Evolutionary conservation across 148 eudicot genomes (phyloP).

Genomic region (Drosera capensis): DNA sequence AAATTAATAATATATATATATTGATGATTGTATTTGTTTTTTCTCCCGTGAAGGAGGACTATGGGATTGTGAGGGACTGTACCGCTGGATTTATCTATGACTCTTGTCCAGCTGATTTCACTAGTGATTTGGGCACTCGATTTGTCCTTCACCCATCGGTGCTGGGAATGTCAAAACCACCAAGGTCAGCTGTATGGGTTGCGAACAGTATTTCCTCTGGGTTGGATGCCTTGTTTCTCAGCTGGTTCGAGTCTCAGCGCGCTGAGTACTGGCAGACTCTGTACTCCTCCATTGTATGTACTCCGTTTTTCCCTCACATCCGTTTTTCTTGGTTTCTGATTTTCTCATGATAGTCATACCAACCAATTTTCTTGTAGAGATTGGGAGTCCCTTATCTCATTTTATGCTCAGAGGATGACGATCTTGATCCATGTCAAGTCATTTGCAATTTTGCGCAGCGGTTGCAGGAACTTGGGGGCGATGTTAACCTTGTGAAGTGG

Average conservation of each 20-base stretch:
- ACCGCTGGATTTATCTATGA: constrained; percentile 78
- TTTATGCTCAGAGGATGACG: constrained; percentile 78
- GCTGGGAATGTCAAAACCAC: constrained; percentile 56
- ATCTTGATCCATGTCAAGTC: constrained; percentile 65
- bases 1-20: neutral
- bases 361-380: constrained; percentile 25
- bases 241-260: constrained; percentile 74
- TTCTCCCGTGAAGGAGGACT: constrained; percentile 36
- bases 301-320: constrained; percentile 2
- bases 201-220: constrained; percentile 54
- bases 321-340: constrained; percentile 3
- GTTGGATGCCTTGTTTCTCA: constrained; percentile 67
- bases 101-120: constrained; percentile 77
- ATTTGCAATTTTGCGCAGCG: constrained; percentile 58
- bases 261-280: constrained; percentile 97
- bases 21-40: neutral
- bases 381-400: constrained; percentile 81
- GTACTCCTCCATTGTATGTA: constrained; percentile 70
- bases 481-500: constrained; percentile 79
- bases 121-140: constrained; percentile 68
- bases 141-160: constrained; percentile 72
- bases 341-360: neutral
- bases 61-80: constrained; percentile 49
- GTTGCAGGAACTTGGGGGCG: constrained; percentile 59
- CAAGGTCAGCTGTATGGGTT: constrained; percentile 52